phyloP scores from a whole-genome alignment of 23 red algal genomes.

The Chondrus crispus region DNA sequence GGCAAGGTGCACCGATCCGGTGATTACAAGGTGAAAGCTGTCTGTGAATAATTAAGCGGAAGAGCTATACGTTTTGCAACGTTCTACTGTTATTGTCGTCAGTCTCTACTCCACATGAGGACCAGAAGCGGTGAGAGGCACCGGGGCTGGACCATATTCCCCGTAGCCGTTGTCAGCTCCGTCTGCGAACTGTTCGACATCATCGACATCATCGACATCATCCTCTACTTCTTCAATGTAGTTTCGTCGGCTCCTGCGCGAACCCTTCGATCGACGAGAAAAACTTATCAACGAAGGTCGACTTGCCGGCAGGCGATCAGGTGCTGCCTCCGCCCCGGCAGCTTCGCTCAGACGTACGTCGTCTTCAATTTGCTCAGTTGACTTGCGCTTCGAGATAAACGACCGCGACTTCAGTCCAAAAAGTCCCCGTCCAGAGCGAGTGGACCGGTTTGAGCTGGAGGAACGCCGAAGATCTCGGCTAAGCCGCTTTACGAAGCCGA shows the following conservation, averaged over 20 bases:
- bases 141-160: neutral
- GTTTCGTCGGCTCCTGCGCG: neutral
- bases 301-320: neutral
- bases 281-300: neutral
- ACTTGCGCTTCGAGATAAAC: conserved; percentile 7
- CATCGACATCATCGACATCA: neutral
- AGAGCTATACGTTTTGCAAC: too few species aligned
- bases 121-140: neutral
- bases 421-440: neutral
- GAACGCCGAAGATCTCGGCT: conserved; percentile 40
- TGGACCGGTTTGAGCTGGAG: neutral
- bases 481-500: conserved; percentile 50
- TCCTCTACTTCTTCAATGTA: neutral
- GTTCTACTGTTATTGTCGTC: too few species aligned
- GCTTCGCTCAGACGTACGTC: neutral
- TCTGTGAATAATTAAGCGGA: too few species aligned
- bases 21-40: too few species aligned
- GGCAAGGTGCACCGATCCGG: too few species aligned
- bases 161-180: conserved; percentile 35
- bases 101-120: neutral
- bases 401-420: conserved; percentile 26
- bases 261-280: neutral
- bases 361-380: conserved; percentile 8
- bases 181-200: neutral
- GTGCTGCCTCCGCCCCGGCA: neutral